Base-by-base conservation (phyloP, 1,284 basidiomycete genomes). In the Fomitopsis palustris region DNA sequence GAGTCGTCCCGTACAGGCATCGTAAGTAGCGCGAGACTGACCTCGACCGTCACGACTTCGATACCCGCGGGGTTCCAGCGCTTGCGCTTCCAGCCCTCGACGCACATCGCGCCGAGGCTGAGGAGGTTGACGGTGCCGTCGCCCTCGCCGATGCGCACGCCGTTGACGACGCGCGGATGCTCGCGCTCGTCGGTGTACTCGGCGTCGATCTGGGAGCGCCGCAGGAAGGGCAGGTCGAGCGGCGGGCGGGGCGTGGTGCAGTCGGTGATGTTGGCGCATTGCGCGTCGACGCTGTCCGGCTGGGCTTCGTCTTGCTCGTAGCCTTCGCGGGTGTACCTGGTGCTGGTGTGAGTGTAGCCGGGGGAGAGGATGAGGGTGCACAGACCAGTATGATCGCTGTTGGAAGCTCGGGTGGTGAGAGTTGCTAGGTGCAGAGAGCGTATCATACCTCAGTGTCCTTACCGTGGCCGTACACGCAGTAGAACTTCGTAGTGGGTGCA, bases 1-100 rank as follows among this genome's bases (percentile, higher is more conserved):
- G 45, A 2, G 27, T n/a, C 10, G 29, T 29, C 37, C 25, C 19
- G 12, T 29, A 12, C 21, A 23, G 5, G 41, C 19, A 8, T 45
- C 53, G 37, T 12, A 33, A 35, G 29, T 29, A 4, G 31, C 57
- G 25, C 33, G 25, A 17, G 56, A 66, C 78, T 63, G 63, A 89
- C 86, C 81, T 98, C 96, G 63, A 96, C 88, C 3, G 95, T 97
- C 17, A 89, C 84, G 37, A 98, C 80, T 65, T 86, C 80, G 67
- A 96, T 93, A 17, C 90, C 85, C n/a, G 88, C 90, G 1, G 97
- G 97, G 73, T 99, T 99, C 92, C 95, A 99, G 54, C 88, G 81
- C 62, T 83, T 81, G 57, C 88, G 81, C 74, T 95, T 94, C 96
- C 96, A 98, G 3, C 95, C 96, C 68, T 93, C 92, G 7, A 90